phyloP scores from a whole-genome alignment of 306 rosid species.

The Lagenaria siceraria region DNA sequence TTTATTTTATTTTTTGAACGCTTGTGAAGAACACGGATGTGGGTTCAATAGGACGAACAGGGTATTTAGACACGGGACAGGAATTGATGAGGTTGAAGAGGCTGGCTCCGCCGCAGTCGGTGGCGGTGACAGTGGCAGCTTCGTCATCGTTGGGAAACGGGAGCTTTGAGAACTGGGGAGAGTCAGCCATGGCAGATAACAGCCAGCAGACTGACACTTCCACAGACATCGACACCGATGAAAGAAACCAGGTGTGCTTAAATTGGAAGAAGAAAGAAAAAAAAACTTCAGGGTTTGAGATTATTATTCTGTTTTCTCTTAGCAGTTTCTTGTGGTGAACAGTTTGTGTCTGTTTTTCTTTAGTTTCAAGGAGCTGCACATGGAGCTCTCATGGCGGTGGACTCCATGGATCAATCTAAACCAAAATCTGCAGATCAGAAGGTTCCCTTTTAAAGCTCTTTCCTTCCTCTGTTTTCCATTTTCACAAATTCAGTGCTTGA shows the following conservation, averaged over 20 bases:
- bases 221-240: conserved; percentile 60
- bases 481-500: neutral
- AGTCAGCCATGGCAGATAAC: conserved; percentile 53
- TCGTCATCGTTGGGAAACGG: conserved; percentile 44
- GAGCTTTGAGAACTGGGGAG: conserved; percentile 67
- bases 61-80: conserved; percentile 38
- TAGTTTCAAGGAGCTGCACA: conserved; percentile 39
- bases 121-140: neutral
- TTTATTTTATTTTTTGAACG: neutral
- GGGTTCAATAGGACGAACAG: conserved; percentile 28
- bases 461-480: neutral
- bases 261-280: neutral
- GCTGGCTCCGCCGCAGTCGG: conserved; percentile 9
- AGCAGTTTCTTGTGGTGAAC: neutral
- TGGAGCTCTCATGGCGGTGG: conserved; percentile 33
- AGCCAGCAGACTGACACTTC: conserved; percentile 69
- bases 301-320: neutral
- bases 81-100: conserved; percentile 27
- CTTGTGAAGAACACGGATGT: conserved; percentile 33
- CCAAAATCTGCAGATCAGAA: conserved; percentile 43
- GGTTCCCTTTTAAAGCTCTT: conserved; percentile 13
- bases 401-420: conserved; percentile 42
- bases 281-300: neutral
- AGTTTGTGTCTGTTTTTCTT: neutral
- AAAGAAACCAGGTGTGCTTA: conserved; percentile 28